Percentiles rank a stretch among this genome's conserved stretches.
Evolutionary conservation across 2,329 filamentous ascomycete species (phyloP).

Genomic region (Phyllosticta ampelicida): DNA sequence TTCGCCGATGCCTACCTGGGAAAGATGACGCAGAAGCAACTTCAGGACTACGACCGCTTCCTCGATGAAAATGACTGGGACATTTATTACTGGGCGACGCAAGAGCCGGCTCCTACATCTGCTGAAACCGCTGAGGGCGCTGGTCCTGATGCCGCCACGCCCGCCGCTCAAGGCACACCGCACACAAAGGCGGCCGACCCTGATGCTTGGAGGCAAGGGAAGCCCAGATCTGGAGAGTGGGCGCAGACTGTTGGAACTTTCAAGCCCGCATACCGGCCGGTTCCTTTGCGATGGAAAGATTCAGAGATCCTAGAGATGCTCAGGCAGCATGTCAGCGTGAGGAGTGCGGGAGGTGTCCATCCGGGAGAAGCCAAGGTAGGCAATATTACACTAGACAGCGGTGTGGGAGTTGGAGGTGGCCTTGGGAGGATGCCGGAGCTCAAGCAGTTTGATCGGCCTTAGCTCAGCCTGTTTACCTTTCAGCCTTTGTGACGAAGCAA

Average conservation of each 20-base stretch:
- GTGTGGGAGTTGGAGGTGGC: conserved; percentile 25
- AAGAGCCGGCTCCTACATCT: conserved; percentile 56
- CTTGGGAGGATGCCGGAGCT: conserved; percentile 42
- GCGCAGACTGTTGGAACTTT: conserved; percentile 92
- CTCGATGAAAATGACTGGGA: conserved; percentile 99
- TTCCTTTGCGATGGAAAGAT: conserved; percentile 73
- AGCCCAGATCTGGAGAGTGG: conserved; percentile 62
- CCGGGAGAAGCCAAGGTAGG: conserved; percentile 26
- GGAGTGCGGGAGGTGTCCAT: conserved; percentile 50
- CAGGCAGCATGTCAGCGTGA: conserved; percentile 66
- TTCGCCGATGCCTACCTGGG: conserved; percentile 75
- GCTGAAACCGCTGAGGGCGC: conserved; percentile 45
- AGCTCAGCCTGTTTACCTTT: background rate
- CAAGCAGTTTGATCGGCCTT: conserved; percentile 32
- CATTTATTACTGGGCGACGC: conserved; percentile 99
- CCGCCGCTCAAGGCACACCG: conserved; percentile 35
- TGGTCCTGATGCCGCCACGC: conserved; percentile 32
- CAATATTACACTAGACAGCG: conserved; percentile 21
- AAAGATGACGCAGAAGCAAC: conserved; percentile 60
- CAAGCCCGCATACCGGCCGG: conserved; percentile 84
- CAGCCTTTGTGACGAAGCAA: background rate
- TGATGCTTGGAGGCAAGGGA: conserved; percentile 16
- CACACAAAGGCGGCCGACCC: conserved; percentile 37
- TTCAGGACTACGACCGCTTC: conserved; percentile 80
- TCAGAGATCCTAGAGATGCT: conserved; percentile 70